These are phyloP conservation scores for Chytridium lagenaria DNA, from an alignment of 371 early-diverging fungal genomes.

Conservation along the genomic window DNA sequence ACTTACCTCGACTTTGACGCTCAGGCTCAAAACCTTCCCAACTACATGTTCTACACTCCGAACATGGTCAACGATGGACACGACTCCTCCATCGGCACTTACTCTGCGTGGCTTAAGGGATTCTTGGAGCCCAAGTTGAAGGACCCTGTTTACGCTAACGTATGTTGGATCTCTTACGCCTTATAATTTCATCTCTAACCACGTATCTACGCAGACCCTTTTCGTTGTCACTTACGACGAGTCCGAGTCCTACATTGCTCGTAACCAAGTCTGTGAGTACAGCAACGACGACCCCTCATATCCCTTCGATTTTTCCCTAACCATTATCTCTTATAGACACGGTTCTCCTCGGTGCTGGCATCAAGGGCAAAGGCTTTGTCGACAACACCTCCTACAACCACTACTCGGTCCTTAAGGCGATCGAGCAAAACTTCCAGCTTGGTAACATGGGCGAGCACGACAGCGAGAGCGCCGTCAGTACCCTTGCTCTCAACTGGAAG, in stretches of 20 bases:
- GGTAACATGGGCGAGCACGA: no score
- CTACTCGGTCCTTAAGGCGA: slow-evolving; percentile 66
- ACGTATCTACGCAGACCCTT: slow-evolving; percentile 41
- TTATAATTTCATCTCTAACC: neutral
- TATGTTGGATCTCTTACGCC: neutral
- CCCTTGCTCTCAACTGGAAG: no score
- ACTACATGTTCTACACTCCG: slow-evolving; percentile 65
- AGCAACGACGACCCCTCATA: neutral
- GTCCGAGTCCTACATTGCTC: neutral
- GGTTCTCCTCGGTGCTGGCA: no score
- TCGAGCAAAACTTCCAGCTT: slow-evolving; percentile 70
- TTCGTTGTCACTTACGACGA: slow-evolving; percentile 64
- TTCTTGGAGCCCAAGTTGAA: slow-evolving; percentile 45
- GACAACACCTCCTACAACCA: slow-evolving; percentile 66
- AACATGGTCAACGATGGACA: no score
- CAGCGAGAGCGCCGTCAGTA: no score
- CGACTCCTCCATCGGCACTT: slow-evolving; percentile 15
- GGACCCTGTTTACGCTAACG: slow-evolving; percentile 27
- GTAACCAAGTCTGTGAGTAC: slow-evolving; percentile 12
- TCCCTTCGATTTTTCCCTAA: neutral
- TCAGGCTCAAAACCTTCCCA: slow-evolving; percentile 54
- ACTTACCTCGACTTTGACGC: slow-evolving; percentile 61
- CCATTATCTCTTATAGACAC: slow-evolving; percentile 26
- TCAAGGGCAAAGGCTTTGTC: slow-evolving; percentile 35
- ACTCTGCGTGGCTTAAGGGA: slow-evolving; percentile 38